These are phyloP conservation scores for Scheffersomyces illinoinensis DNA, from an alignment of 1,139 yeast species.

Conservation along the genomic window DNA sequence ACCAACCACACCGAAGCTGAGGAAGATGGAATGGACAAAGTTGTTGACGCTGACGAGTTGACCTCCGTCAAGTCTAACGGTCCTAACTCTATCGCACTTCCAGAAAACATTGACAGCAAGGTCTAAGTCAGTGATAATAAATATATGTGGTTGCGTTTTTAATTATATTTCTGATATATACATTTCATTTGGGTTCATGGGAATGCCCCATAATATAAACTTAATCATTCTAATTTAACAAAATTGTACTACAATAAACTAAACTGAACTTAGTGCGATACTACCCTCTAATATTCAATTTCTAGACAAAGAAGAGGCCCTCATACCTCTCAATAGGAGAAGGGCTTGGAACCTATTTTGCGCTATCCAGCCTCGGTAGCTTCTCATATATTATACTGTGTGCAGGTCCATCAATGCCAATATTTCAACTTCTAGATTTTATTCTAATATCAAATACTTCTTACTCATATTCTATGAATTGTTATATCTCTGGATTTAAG, in stretches of 20 bases:
- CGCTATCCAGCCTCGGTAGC: neutral
- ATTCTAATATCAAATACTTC: neutral
- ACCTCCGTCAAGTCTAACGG: slow-evolving; percentile 20
- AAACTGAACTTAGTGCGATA: neutral
- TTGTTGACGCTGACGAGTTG: slow-evolving; percentile 28
- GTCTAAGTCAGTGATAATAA: neutral
- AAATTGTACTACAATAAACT: neutral
- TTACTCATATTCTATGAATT: neutral
- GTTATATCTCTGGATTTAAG: neutral
- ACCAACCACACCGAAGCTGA: slow-evolving; percentile 46
- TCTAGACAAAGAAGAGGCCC: neutral
- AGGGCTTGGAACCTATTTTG: neutral
- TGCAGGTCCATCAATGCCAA: neutral
- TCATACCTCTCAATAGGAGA: neutral
- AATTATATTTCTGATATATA: neutral
- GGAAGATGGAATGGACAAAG: slow-evolving; percentile 34
- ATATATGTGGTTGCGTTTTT: neutral
- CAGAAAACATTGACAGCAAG: neutral
- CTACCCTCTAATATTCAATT: neutral
- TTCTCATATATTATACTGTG: too few species aligned
- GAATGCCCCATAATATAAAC: neutral
- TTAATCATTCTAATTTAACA: neutral
- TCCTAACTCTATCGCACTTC: neutral
- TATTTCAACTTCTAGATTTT: neutral
- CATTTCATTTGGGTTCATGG: neutral